Evolutionary conservation across 495 filamentous ascomycete genomes (phyloP).

Genomic region (Podospora sp.): DNA sequence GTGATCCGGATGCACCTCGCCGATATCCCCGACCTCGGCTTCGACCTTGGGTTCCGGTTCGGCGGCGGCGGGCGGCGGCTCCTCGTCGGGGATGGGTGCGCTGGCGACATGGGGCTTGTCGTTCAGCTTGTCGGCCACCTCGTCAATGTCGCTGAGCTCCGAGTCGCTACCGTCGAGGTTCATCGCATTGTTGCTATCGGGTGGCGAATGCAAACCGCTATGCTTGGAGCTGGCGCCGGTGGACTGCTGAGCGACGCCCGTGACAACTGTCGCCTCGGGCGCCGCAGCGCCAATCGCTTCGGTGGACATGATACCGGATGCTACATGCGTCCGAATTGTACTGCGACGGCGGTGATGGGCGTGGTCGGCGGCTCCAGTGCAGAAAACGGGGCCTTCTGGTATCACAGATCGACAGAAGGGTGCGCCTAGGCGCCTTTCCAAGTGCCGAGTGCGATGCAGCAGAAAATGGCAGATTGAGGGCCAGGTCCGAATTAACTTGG

Average conservation of each 20-base stretch:
- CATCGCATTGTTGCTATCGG: slow-evolving; percentile 54
- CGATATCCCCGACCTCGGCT: slow-evolving; percentile 67
- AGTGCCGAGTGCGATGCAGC: slow-evolving; percentile 14
- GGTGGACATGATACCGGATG: slow-evolving; percentile 40
- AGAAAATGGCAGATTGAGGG: slow-evolving; percentile 21
- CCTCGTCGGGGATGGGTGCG: slow-evolving; percentile 14
- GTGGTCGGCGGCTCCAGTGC: neutral
- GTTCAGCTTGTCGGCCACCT: slow-evolving; percentile 38
- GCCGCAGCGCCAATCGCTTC: slow-evolving; percentile 45
- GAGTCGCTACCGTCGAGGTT: slow-evolving; percentile 56
- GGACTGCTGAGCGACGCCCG: slow-evolving; percentile 24
- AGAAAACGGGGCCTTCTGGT: slow-evolving; percentile 2
- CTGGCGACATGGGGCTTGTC: slow-evolving; percentile 21
- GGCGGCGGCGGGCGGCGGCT: slow-evolving; percentile 11
- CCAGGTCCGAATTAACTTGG: slow-evolving; percentile 26
- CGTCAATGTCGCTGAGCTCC: slow-evolving; percentile 60
- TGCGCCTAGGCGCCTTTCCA: slow-evolving; percentile 20
- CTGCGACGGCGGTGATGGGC: slow-evolving; percentile 23
- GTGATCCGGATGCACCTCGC: slow-evolving; percentile 76
- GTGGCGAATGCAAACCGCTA: slow-evolving; percentile 52
- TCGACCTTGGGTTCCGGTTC: slow-evolving; percentile 21
- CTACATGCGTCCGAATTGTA: slow-evolving; percentile 42
- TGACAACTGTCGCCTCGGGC: slow-evolving; percentile 34
- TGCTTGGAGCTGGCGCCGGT: slow-evolving; percentile 33
- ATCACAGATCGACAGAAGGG: slow-evolving; percentile 20